These are phyloP conservation scores for Earliella scabrosa DNA, from an alignment of 1,284 basidiomycete genomes.

Conservation along the genomic window DNA sequence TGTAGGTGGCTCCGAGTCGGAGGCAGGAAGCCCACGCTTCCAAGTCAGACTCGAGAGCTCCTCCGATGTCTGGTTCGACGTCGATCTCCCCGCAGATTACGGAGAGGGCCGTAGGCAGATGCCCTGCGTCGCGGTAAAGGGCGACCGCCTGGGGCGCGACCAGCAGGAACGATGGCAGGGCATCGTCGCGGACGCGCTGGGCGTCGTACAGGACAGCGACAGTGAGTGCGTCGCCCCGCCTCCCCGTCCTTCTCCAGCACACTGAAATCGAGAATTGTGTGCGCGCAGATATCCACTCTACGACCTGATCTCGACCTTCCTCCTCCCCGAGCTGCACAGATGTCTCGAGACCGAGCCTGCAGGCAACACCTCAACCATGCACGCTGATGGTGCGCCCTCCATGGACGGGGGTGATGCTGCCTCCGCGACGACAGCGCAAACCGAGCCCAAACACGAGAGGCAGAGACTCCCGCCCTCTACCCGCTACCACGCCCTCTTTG, in stretches of 20 bases:
- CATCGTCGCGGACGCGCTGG: conserved; percentile 45
- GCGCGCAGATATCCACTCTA: conserved; percentile 65
- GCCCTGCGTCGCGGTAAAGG: conserved; percentile 46
- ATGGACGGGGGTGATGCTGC: neutral
- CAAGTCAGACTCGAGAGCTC: conserved; percentile 39
- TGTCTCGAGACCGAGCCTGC: too few relatives aligned
- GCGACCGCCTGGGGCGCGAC: conserved; percentile 46
- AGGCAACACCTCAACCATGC: neutral
- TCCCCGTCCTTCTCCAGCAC: neutral
- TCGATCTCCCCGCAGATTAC: conserved; percentile 35
- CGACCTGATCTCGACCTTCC: conserved; percentile 58
- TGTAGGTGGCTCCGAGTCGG: neutral
- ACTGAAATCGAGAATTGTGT: too few relatives aligned
- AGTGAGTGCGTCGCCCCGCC: conserved; percentile 46
- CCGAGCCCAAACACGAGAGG: neutral
- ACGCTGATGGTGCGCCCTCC: neutral
- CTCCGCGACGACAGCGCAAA: neutral
- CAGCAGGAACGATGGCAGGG: conserved; percentile 59
- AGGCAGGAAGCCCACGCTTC: conserved; percentile 39
- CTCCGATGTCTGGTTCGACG: conserved; percentile 45
- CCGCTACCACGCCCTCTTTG: conserved; percentile 64
- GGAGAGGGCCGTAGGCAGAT: neutral
- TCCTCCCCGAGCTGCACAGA: conserved; percentile 60
- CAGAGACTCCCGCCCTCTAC: neutral
- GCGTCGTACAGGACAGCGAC: conserved; percentile 42